These are phyloP conservation scores for Parietaria judaica DNA, from an alignment of 306 rosid species.

Conservation along the genomic window DNA sequence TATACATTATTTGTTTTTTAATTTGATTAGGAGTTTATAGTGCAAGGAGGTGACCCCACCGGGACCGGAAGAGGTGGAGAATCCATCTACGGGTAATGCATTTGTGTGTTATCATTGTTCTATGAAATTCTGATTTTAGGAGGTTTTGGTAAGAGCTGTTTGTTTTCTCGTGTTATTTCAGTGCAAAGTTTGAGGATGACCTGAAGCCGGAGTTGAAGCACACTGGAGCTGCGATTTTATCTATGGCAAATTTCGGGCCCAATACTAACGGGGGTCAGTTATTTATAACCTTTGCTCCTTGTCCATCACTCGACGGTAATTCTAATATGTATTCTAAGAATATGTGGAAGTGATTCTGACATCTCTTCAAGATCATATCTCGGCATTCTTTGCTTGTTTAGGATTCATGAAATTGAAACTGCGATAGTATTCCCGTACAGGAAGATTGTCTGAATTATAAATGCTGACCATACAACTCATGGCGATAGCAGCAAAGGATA, in stretches of 20 bases:
- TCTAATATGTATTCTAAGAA: not conserved
- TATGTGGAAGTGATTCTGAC: not conserved
- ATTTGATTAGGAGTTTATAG: conserved; percentile 70
- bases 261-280: conserved; percentile 93
- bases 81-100: conserved; percentile 79
- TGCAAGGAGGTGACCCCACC: conserved; percentile 99
- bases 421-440: too few relatives aligned
- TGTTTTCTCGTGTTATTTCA: conserved; percentile 20
- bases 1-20: conserved; percentile 2
- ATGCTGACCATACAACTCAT: too few relatives aligned
- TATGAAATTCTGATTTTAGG: not conserved
- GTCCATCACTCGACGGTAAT: conserved; percentile 92
- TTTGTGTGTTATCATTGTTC: not conserved
- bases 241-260: conserved; percentile 98
- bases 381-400: not conserved
- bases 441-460: too few relatives aligned
- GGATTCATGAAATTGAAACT: not conserved
- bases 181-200: conserved; percentile 89
- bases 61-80: conserved; percentile 99
- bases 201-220: conserved; percentile 85
- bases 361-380: not conserved
- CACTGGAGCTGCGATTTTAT: conserved; percentile 94
- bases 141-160: not conserved
- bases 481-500: too few relatives aligned
- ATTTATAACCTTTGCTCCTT: conserved; percentile 88